phyloP scores from a whole-genome alignment of 805 yeast species.

The Saturnispora hagleri region DNA sequence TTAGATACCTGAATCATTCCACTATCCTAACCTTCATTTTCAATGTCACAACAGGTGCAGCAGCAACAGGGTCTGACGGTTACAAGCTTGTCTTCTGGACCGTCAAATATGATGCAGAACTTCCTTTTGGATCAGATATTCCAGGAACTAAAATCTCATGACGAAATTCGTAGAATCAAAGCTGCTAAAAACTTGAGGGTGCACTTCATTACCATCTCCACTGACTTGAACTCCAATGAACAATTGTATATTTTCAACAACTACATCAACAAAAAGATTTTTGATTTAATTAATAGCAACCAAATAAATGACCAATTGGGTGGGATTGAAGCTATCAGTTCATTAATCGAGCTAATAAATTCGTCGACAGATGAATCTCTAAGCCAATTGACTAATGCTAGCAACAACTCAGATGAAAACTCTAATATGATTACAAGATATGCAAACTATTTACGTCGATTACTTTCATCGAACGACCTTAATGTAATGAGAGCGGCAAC shows the following conservation, averaged over 20 bases:
- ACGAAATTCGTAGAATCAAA: slow-evolving; percentile 34
- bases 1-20: not conserved
- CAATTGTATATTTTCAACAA: slow-evolving; percentile 74
- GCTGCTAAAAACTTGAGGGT: slow-evolving; percentile 67
- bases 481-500: slow-evolving; percentile 86
- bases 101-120: slow-evolving; percentile 16
- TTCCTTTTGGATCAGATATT: slow-evolving; percentile 45
- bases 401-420: slow-evolving; percentile 46
- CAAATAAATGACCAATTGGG: slow-evolving; percentile 72
- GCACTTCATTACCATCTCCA: slow-evolving; percentile 61
- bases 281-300: slow-evolving; percentile 71
- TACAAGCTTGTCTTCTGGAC: slow-evolving; percentile 7
- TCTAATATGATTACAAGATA: slow-evolving; percentile 84
- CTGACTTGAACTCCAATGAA: slow-evolving; percentile 69
- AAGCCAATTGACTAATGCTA: slow-evolving; percentile 27
- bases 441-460: slow-evolving; percentile 77
- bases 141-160: slow-evolving; percentile 36
- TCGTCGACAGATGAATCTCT: slow-evolving; percentile 37
- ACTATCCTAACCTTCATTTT: not conserved
- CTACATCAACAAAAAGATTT: slow-evolving; percentile 78
- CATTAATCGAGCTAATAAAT: slow-evolving; percentile 75
- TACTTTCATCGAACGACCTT: slow-evolving; percentile 73
- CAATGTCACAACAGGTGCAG: slow-evolving; percentile 2
- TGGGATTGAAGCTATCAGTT: slow-evolving; percentile 84
- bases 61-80: slow-evolving; percentile 1